These are phyloP conservation scores for Candida pini DNA, from an alignment of 805 yeast genomes.

Conservation along the genomic window DNA sequence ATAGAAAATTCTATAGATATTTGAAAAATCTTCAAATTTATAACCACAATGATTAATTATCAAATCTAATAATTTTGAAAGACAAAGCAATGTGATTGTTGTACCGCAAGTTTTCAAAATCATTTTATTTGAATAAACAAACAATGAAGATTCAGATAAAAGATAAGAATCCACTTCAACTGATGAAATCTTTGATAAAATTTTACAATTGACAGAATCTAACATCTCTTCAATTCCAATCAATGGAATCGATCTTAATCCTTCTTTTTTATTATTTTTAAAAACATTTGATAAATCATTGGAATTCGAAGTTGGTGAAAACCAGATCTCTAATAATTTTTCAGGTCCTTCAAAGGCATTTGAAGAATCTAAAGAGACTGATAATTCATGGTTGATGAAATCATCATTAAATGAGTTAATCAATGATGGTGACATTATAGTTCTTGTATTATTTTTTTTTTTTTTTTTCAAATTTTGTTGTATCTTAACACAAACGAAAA, in stretches of 20 bases:
- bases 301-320: constrained; percentile 46
- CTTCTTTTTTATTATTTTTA: constrained; percentile 29
- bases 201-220: constrained; percentile 82
- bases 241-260: constrained; percentile 59
- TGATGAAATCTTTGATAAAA: constrained; percentile 72
- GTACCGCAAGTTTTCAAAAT: constrained; percentile 95
- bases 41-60: constrained; percentile 38
- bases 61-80: constrained; percentile 55
- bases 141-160: constrained; percentile 82
- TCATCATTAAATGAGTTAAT: constrained; percentile 12
- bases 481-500: constrained; percentile 19
- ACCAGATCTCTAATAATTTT: constrained; percentile 87
- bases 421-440: constrained; percentile 5
- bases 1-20: constrained; percentile 67
- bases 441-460: neutral
- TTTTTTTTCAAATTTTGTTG: constrained; percentile 19
- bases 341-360: constrained; percentile 98
- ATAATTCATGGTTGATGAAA: constrained; percentile 69
- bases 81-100: constrained; percentile 79
- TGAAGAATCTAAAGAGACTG: constrained; percentile 77
- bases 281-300: constrained; percentile 21
- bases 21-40: constrained; percentile 26
- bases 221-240: constrained; percentile 66
- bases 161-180: constrained; percentile 72
- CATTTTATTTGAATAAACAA: constrained; percentile 81